These are phyloP conservation scores for Chlamydomonas sp. DNA, from an alignment of 139 green algal genomes.

Conservation along the genomic window DNA sequence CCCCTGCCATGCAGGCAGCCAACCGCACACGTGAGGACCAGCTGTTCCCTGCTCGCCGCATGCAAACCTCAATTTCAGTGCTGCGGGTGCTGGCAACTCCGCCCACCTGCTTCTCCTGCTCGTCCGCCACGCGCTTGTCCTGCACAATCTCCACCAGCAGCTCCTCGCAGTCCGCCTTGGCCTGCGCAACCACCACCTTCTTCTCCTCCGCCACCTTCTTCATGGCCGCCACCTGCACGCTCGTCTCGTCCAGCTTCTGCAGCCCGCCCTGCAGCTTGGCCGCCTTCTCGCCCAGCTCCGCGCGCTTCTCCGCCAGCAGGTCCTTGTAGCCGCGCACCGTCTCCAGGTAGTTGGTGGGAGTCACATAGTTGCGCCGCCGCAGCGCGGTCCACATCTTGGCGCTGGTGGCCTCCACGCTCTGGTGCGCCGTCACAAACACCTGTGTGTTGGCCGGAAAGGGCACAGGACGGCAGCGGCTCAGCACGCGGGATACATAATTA, in stretches of 20 bases:
- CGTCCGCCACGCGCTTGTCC: slow-evolving; percentile 89
- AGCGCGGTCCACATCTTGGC: slow-evolving; percentile 67
- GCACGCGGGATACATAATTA: too few species aligned
- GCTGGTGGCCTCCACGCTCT: slow-evolving; percentile 64
- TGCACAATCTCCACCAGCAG: slow-evolving; percentile 91
- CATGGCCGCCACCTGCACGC: slow-evolving; percentile 79
- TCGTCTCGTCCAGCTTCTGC: slow-evolving; percentile 84
- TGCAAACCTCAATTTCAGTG: neutral
- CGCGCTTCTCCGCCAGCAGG: slow-evolving; percentile 79
- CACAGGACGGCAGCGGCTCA: too few species aligned
- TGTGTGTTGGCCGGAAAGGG: slow-evolving; percentile 9
- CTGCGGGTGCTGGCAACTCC: neutral
- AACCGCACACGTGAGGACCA: neutral
- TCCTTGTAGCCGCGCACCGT: slow-evolving; percentile 74
- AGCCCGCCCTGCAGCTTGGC: slow-evolving; percentile 82
- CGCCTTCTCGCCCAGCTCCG: slow-evolving; percentile 71
- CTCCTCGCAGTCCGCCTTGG: slow-evolving; percentile 88
- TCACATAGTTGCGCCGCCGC: slow-evolving; percentile 84
- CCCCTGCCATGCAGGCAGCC: neutral
- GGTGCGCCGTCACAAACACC: slow-evolving; percentile 78
- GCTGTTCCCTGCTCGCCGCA: neutral
- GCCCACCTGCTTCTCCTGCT: slow-evolving; percentile 83
- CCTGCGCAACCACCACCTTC: slow-evolving; percentile 80
- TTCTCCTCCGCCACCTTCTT: slow-evolving; percentile 82
- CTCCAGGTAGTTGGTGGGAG: slow-evolving; percentile 87